Base-by-base conservation (phyloP, 228 moss, liverwort and hornwort genomes). In the Sphagnum magellanicum region DNA sequence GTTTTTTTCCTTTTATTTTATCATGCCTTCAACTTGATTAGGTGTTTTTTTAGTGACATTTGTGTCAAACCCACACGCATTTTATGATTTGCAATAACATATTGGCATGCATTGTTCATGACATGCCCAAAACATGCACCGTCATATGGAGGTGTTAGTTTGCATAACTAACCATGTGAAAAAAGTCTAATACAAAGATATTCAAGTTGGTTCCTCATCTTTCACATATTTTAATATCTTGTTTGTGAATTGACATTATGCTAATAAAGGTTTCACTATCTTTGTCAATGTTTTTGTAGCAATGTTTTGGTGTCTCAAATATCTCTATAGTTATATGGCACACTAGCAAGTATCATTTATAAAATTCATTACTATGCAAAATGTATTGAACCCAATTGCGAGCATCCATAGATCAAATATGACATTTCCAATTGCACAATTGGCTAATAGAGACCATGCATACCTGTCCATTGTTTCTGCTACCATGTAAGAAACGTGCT, bases 291-390 rank as follows among this genome's bases (percentile, higher is more conserved):
- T 61, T 50, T 64, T 61, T 63, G 75, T 75, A 16, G 75, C 72
- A 77, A 72, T 82, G 66, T 74, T 74, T 76, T 61, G 75, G 75
- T 10, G 73, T 67, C 64, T 82, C 79, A 55, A 82, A 73, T 11
- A 86, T 61, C 53, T 82, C 86, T 59, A 86, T 66, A 16, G 79
- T 75, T 49, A 86, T 79, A 62, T 77, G 79, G 63, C 86, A 79
- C 82, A 79, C 62, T 71, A 60, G 79, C 82, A 86, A 13, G 75
- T 71, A 64, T 77, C 82, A 63, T 86, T 74, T 16, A 86, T 79
- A 75, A 82, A 86, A 61, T 79, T 86, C 49, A 82, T 60, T 50
- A 86, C 75, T 52, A 86, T 72, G 60, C 81, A 81, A 66, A 77
- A 86, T 46, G 68, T 67, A 58, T 59, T 58, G 73, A 79, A 71